Percentiles rank a stretch among this genome's conserved stretches.
phyloP scores from a whole-genome alignment of 306 rosid species.

The Begonia peltatifolia region DNA sequence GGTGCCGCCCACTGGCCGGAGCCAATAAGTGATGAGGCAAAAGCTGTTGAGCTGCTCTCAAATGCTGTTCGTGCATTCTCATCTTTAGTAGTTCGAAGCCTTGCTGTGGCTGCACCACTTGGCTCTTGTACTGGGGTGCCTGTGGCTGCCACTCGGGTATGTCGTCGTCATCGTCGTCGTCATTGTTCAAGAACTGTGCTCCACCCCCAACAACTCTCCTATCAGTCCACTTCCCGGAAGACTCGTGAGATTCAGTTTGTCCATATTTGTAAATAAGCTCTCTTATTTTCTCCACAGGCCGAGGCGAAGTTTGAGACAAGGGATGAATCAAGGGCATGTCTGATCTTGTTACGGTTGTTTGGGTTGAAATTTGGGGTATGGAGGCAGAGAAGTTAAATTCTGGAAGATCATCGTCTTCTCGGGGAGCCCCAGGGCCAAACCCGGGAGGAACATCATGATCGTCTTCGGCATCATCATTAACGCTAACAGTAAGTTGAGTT shows the following conservation, averaged over 20 bases:
- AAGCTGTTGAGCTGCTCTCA: constrained; percentile 7
- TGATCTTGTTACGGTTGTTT: constrained; percentile 18
- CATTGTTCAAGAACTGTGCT: constrained; percentile 53
- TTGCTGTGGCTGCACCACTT: constrained; percentile 26
- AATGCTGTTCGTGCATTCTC: constrained; percentile 5
- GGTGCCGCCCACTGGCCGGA: constrained; percentile 12
- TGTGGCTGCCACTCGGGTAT: constrained; percentile 91
- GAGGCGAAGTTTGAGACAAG: constrained; percentile 21
- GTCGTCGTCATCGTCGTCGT: constrained; percentile 42
- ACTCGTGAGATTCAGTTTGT: constrained; percentile 18
- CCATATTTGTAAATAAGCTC: constrained; percentile 76
- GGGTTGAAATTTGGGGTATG: background rate
- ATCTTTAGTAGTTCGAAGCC: constrained; percentile 6
- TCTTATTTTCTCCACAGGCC: constrained; percentile 74
- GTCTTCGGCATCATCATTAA: constrained; percentile 15
- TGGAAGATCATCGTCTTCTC: constrained; percentile 65
- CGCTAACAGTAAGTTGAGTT: background rate
- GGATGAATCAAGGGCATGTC: constrained; percentile 12
- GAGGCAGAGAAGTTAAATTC: constrained; percentile 43
- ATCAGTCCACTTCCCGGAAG: constrained; percentile 37
- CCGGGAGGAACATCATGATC: constrained; percentile 79
- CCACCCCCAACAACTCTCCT: constrained; percentile 20
- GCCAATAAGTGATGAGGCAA: background rate
- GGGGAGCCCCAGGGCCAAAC: constrained; percentile 48
- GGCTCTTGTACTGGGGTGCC: constrained; percentile 1